phyloP scores from a whole-genome alignment of 805 yeast genomes.

The Nakazawaea ernobii region DNA sequence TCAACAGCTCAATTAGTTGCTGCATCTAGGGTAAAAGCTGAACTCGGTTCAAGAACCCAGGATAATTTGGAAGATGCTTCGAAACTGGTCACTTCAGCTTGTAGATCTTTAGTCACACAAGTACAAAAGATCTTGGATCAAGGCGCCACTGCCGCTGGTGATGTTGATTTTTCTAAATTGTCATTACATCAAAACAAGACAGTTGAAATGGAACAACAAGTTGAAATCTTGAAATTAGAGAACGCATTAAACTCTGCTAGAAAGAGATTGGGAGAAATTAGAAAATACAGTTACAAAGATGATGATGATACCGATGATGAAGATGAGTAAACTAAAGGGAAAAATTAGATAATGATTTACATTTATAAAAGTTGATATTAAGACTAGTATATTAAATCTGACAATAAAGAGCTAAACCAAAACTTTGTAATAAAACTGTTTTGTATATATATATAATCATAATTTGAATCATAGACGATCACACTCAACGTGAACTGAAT shows the following conservation, averaged over 20 bases:
- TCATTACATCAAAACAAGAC: constrained; percentile 79
- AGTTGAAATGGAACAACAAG: constrained; percentile 89
- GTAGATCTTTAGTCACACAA: constrained; percentile 62
- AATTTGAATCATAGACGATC: too few species aligned
- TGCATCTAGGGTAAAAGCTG: constrained; percentile 82
- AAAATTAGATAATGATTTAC: background rate
- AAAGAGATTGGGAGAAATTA: constrained; percentile 76
- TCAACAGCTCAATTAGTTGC: constrained; percentile 91
- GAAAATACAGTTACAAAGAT: constrained; percentile 71
- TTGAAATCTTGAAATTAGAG: constrained; percentile 78
- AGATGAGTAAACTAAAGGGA: background rate
- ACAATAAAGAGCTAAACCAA: too few species aligned
- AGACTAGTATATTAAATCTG: background rate
- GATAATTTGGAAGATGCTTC: constrained; percentile 66
- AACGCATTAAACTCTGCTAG: constrained; percentile 67
- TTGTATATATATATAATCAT: too few species aligned
- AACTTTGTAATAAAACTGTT: too few species aligned
- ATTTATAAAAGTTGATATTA: background rate
- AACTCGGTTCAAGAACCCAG: constrained; percentile 70
- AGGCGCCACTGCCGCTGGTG: constrained; percentile 28
- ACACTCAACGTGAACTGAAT: too few species aligned
- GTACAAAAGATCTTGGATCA: constrained; percentile 50
- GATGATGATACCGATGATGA: constrained; percentile 50
- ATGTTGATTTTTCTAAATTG: constrained; percentile 60
- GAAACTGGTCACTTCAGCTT: constrained; percentile 66